A percentile compares a stretch with the other conserved stretches of the same genome.
Evolutionary conservation across 148 eudicot species (phyloP).

Genomic region (Tetragonia tetragonoides): DNA sequence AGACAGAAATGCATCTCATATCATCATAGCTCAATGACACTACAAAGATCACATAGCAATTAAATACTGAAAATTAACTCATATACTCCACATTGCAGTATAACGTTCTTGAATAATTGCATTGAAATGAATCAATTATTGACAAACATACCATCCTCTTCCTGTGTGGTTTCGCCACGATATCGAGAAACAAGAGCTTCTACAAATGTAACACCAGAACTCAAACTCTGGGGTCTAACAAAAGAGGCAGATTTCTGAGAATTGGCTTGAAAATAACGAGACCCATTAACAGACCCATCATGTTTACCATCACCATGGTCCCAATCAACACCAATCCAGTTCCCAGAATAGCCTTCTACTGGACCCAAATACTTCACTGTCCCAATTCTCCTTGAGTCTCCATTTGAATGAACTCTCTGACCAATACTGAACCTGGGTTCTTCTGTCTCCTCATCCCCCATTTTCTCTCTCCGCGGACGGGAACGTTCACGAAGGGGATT

Average conservation of each 20-base stretch:
- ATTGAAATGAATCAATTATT: not conserved
- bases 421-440: slow-evolving; percentile 45
- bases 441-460: slow-evolving; percentile 14
- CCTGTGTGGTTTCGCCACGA: slow-evolving; percentile 51
- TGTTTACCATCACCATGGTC: slow-evolving; percentile 74
- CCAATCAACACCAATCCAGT: slow-evolving; percentile 94
- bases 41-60: not conserved
- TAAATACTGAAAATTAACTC: not conserved
- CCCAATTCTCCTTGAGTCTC: slow-evolving; percentile 55
- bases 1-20: too few relatives aligned
- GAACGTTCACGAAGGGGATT: too few relatives aligned
- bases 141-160: slow-evolving; percentile 57
- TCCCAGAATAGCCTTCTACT: slow-evolving; percentile 65
- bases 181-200: slow-evolving; percentile 63
- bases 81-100: not conserved
- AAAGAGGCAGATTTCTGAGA: slow-evolving; percentile 61
- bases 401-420: slow-evolving; percentile 64
- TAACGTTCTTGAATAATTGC: not conserved
- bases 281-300: slow-evolving; percentile 76
- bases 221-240: slow-evolving; percentile 54
- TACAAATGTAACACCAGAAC: slow-evolving; percentile 56
- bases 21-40: not conserved
- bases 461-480: not conserved
- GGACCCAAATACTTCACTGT: slow-evolving; percentile 71
- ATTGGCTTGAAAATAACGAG: slow-evolving; percentile 59